Percentiles rank a stretch among this genome's conserved stretches.
These are phyloP conservation scores for Cercophora sp. DNA, from an alignment of 495 filamentous ascomycete genomes.

Conservation along the genomic window DNA sequence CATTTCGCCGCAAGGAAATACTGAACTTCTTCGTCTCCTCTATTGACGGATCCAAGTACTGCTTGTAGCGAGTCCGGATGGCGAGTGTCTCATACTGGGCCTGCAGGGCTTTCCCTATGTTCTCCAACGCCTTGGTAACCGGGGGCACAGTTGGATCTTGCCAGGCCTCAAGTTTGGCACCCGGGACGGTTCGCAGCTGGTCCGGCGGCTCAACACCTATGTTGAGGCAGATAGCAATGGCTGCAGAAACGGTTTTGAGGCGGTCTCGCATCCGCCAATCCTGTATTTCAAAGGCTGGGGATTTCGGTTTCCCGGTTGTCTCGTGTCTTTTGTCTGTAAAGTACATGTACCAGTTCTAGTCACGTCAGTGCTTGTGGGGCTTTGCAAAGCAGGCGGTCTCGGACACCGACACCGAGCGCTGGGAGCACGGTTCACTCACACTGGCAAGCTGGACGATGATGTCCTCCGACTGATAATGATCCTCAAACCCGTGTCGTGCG, in stretches of 20 bases:
- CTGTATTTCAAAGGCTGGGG: slow-evolving; percentile 55
- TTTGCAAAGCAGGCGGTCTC: too few species aligned
- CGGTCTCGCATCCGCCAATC: slow-evolving; percentile 98
- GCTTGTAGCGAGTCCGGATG: slow-evolving; percentile 90
- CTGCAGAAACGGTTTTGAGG: slow-evolving; percentile 92
- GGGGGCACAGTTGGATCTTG: slow-evolving; percentile 81
- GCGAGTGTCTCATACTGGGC: slow-evolving; percentile 93
- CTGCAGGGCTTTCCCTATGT: slow-evolving; percentile 92
- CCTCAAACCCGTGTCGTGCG: slow-evolving; percentile 64
- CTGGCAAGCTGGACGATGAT: slow-evolving; percentile 54
- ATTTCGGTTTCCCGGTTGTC: slow-evolving; percentile 85
- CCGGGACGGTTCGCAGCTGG: slow-evolving; percentile 86
- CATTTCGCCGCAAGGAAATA: slow-evolving; percentile 79
- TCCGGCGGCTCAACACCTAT: slow-evolving; percentile 97
- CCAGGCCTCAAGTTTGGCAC: slow-evolving; percentile 94
- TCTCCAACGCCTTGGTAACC: slow-evolving; percentile 80
- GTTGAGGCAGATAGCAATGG: slow-evolving; percentile 90
- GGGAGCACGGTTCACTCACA: slow-evolving; percentile 31
- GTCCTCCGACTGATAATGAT: slow-evolving; percentile 65
- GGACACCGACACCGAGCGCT: too few species aligned
- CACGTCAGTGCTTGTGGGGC: too few species aligned
- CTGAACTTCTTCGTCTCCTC: slow-evolving; percentile 97
- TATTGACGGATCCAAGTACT: slow-evolving; percentile 91
- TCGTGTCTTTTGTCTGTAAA: slow-evolving; percentile 97
- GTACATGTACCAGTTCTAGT: slow-evolving; percentile 92